Evolutionary conservation across 116 monocot genomes (phyloP).

Genomic region (Thalassia testudinum): DNA sequence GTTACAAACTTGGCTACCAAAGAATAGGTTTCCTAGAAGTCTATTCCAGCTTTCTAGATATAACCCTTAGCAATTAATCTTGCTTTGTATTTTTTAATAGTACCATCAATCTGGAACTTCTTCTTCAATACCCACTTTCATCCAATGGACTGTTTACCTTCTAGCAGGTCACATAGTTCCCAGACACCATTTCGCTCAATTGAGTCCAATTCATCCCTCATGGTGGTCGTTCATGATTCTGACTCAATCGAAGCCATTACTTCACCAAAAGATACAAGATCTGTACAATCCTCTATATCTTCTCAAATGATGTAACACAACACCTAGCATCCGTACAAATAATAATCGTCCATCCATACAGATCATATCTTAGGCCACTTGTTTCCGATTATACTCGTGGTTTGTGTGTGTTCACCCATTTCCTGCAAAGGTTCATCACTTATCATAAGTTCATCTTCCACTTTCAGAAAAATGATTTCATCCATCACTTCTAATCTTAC

Average conservation of each 20-base stretch:
- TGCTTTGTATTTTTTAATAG: neutral
- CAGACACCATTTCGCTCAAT: neutral
- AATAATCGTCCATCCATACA: too few relatives aligned
- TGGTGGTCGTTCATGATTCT: neutral
- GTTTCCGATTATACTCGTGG: too few relatives aligned
- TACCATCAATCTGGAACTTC: neutral
- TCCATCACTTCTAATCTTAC: too few relatives aligned
- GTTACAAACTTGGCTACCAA: neutral
- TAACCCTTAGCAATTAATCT: slow-evolving; percentile 1
- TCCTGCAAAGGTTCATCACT: too few relatives aligned
- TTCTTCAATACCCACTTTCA: slow-evolving; percentile 1
- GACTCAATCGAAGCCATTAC: neutral
- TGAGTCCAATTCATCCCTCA: too few relatives aligned
- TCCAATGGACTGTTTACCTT: neutral
- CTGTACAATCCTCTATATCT: neutral
- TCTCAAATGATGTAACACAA: too few relatives aligned
- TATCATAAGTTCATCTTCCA: too few relatives aligned
- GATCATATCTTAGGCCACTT: too few relatives aligned
- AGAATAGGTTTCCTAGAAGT: slow-evolving; percentile 3
- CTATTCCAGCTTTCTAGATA: neutral
- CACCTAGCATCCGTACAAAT: too few relatives aligned
- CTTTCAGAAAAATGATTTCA: too few relatives aligned
- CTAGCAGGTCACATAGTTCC: neutral
- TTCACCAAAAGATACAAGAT: neutral
- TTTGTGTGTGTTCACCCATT: too few relatives aligned